Conservation (phyloP, 1,284 basidiomycete genomes). For the Waitea zeae region DNA sequence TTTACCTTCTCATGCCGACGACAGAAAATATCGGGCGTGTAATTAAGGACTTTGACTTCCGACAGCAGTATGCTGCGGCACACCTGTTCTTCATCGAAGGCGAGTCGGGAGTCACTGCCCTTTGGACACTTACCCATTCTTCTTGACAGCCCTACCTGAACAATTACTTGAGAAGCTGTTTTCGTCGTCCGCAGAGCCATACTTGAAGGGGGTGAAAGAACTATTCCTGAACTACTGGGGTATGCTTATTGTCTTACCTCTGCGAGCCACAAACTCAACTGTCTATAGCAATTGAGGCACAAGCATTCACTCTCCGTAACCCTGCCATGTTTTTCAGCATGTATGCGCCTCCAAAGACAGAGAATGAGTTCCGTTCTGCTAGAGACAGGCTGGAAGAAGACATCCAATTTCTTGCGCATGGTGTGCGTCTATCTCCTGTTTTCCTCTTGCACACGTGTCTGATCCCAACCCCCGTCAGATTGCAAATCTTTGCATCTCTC, state of each 20-base stretch:
- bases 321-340: slow-evolving; percentile 75
- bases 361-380: slow-evolving; percentile 38
- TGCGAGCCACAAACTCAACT: slow-evolving; percentile 16
- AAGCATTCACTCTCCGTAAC: slow-evolving; percentile 62
- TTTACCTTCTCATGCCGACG: slow-evolving; percentile 93
- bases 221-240: slow-evolving; percentile 84
- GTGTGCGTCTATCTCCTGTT: slow-evolving; percentile 21
- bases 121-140: not conserved
- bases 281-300: slow-evolving; percentile 74
- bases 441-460: not conserved
- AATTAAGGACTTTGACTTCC: slow-evolving; percentile 64
- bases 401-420: slow-evolving; percentile 54
- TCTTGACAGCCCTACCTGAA: slow-evolving; percentile 46
- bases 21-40: slow-evolving; percentile 86
- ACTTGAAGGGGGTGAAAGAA: slow-evolving; percentile 61
- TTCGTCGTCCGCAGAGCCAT: slow-evolving; percentile 51
- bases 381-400: slow-evolving; percentile 69
- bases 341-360: slow-evolving; percentile 66
- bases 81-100: slow-evolving; percentile 95
- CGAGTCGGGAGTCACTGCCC: slow-evolving; percentile 24
- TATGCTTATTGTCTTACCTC: slow-evolving; percentile 17
- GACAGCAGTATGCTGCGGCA: slow-evolving; percentile 70
- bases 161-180: slow-evolving; percentile 58
- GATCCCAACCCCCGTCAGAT: slow-evolving; percentile 39
- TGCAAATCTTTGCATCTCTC: slow-evolving; percentile 76